Evolutionary conservation across 2,329 filamentous ascomycete species (phyloP), one percentile per base, ranked within the genome.

Genomic region (Chlorencoelia australis): DNA sequence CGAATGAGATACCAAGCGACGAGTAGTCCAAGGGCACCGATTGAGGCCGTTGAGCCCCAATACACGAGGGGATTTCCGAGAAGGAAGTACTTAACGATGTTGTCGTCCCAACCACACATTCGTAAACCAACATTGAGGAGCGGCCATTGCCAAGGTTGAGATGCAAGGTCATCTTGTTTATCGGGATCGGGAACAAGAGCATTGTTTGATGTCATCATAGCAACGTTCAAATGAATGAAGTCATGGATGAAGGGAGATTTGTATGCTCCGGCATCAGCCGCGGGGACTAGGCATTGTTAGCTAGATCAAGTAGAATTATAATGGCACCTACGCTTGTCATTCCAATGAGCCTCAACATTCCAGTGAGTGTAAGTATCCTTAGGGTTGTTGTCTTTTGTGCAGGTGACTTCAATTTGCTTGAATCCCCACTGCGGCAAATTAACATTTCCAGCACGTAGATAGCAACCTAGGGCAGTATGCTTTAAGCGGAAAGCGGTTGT

Each of bases 201-300:
- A 57, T 98, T 98, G 72, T 98, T 98, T 25, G 91, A 96, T 3
- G 91, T 98, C 89, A 96, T 95, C 91, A 98, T 98, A 45, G 91
- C 91, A 44, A 98, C 91, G 59, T 98, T 98, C 43, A 96, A 68
- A 60, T 98, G 91, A 46, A 98, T 80, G 55, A 98, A 98, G 62
- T 98, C 91, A 58, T 94, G 88, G 56, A 94, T 70, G 71, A 98
- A 98, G 2, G 93, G 91, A 22, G 89, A 96, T 66, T 84, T 94
- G 69, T 95, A 98, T 39, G 84, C 80, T 52, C 82, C 85, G 37
- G 91, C 84, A 61, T 95, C 83, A 51, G 83, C 82, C 44, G 84
- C 76, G 25, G 91, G 89, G 17, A 96, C 84, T 91, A 53, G 22
- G 29, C 22, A 13, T 24, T 27, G 50, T 64, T 58, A 65, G 63